Base-by-base conservation (phyloP, 768 basidiomycete genomes). In the Phallus indusiatus region DNA sequence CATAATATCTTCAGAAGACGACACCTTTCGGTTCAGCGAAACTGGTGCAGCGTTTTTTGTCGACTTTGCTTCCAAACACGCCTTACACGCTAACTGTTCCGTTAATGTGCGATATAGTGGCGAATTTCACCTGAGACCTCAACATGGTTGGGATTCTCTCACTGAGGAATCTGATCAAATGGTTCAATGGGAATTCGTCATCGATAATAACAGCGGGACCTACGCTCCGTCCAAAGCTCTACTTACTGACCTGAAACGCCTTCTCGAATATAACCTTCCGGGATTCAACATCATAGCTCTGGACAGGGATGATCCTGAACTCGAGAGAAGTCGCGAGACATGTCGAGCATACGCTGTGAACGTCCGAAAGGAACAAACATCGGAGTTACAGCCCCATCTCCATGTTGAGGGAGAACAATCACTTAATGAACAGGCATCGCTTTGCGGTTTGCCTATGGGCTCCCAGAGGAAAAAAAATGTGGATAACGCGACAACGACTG, bases 1-100 rank as follows among this genome's bases (percentile, higher is more conserved):
- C 72, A 78, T 92, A 68, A 84, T 94, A 67, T 80, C 85, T 3
- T 73, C 80, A 5, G 83, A 85, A 56, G 89, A 88, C 71, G 81
- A 88, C 61, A 79, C 86, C 9, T 77, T 90, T 63, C 80, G 90
- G 20, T 91, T 92, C 71, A 90, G 88, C 24, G 90, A 91, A 69
- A 93, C 90, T 2, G 89, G 89, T 16, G 88, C 88, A 11, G 84
- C 87, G 35, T 92, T 92, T 72, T 88, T 90, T 65, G 87, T 90
- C 61, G 87, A 91, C 70, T 86, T 91, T 67, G 86, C 84, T 47
- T 87, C 85, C 24, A 93, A 94, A 71, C 91, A 93, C 67, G 90
- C 88, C 5, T 76, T 93, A 67, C 90, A 92, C 71, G 76, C 83
- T 47, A 87, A 89, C 67, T 88, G 88, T 67, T 76, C 77, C 16